Percentiles rank a stretch among this genome's conserved stretches.
Evolutionary conservation across 805 yeast genomes (phyloP).

Genomic region (Zygosaccharomyces kombuchaensis): DNA sequence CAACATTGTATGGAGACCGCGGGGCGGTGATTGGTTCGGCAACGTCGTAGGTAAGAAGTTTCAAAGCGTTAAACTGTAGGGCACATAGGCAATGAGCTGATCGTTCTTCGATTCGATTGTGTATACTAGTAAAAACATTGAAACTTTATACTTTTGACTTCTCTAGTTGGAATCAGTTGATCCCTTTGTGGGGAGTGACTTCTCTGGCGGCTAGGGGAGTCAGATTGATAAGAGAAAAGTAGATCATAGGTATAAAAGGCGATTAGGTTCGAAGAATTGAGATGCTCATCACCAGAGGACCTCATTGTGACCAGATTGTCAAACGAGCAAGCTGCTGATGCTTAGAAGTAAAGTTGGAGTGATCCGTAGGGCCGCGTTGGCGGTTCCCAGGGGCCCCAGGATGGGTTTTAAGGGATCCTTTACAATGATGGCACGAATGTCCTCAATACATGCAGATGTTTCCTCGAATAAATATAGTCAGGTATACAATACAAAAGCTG

Average conservation of each 20-base stretch:
- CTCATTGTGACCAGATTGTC: neutral
- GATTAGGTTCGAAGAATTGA: neutral
- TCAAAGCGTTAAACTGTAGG: conserved; percentile 31
- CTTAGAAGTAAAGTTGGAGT: neutral
- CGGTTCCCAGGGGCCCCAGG: neutral
- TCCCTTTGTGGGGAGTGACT: neutral
- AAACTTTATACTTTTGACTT: neutral
- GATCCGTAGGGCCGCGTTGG: neutral
- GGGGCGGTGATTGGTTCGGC: conserved; percentile 75
- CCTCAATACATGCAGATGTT: conserved; percentile 38
- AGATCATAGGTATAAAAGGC: conserved; percentile 3
- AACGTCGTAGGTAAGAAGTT: conserved; percentile 38
- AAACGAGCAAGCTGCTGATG: neutral
- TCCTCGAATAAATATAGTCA: conserved; percentile 49
- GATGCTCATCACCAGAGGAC: neutral
- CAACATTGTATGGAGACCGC: conserved; percentile 65
- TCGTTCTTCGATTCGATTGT: neutral
- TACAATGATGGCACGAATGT: neutral
- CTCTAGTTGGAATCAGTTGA: neutral
- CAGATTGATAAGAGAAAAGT: conserved; percentile 2
- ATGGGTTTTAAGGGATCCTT: neutral
- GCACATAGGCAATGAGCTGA: neutral
- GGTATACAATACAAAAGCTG: conserved; percentile 41
- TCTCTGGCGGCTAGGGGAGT: neutral
- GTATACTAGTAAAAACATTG: neutral